These are phyloP conservation scores for Hemileccinum impolitum DNA, from an alignment of 768 basidiomycete species.

Conservation along the genomic window DNA sequence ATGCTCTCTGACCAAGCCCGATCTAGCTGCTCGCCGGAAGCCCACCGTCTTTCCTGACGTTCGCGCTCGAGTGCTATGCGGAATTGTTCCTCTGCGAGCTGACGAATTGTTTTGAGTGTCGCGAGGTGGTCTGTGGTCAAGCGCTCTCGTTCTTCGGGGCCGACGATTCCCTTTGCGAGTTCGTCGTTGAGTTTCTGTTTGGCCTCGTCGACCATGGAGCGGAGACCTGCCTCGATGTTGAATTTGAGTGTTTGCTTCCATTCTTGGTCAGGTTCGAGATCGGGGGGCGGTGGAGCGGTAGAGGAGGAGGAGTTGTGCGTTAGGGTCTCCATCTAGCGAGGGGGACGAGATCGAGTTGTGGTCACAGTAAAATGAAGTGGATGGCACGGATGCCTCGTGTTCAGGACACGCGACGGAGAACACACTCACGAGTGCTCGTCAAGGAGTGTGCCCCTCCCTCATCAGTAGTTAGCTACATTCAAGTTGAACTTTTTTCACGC, in stretches of 20 bases:
- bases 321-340: slow-evolving; percentile 23
- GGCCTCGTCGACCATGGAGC: slow-evolving; percentile 52
- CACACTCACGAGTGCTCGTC: too few species aligned
- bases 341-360: slow-evolving; percentile 3
- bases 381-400: neutral
- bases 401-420: neutral
- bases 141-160: slow-evolving; percentile 32
- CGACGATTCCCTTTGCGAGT: slow-evolving; percentile 42
- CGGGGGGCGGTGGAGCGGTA: slow-evolving; percentile 11
- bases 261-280: slow-evolving; percentile 49
- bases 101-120: slow-evolving; percentile 43
- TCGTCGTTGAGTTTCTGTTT: slow-evolving; percentile 54
- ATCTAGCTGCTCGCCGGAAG: slow-evolving; percentile 36
- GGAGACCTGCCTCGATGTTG: slow-evolving; percentile 48
- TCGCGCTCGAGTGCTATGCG: slow-evolving; percentile 43
- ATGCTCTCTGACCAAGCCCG: slow-evolving; percentile 32
- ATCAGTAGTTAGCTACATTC: too few species aligned
- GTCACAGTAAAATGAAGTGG: too few species aligned
- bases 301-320: slow-evolving; percentile 14
- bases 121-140: slow-evolving; percentile 38
- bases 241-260: slow-evolving; percentile 50
- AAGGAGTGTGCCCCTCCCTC: too few species aligned
- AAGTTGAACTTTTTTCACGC: too few species aligned
- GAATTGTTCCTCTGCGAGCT: slow-evolving; percentile 47
- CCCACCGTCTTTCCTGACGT: slow-evolving; percentile 49